Base-by-base conservation (phyloP, 2,329 filamentous ascomycete genomes). In the Penicillium fuscoglaucum region DNA sequence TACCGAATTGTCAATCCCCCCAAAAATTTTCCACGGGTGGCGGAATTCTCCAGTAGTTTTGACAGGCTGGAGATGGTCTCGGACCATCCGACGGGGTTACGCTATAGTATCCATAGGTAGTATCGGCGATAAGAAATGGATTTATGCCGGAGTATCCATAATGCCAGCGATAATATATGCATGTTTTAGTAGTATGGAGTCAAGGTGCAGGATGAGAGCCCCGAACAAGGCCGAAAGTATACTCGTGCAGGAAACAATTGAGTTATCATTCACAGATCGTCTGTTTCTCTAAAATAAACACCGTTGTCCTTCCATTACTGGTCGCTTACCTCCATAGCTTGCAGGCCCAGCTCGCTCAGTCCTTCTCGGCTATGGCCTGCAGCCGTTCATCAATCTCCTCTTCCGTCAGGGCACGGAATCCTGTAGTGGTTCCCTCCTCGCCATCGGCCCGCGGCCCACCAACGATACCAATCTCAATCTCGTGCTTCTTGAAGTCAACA, bases 401-500 rank as follows among this genome's bases (percentile, higher is more conserved):
- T 79, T 97, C 93, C 31, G 90, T 96, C 77, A 99, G 84, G 68
- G 88, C 89, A 75, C 93, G 87, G 84, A 99, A 99, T 62, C 82
- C 83, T 50, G 88, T 78, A 70, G 91, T 85, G 63, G 88, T 90
- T 65, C 91, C 91, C 75, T 96, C 90, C 79, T 90, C 84, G 66
- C 93, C 93, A 72, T 96, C 91, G 59, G 82, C 79, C 70, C 87
- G 85, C 58, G 93, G 93, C 31, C 92, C 93, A 66, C 95, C 95
- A 55, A 97, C 95, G 72, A 99, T 93, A 63, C 95, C 95, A 78
- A 99, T 91, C 81, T 99, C 95, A 76, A 99, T 88, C 83, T 99
- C 95, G 69, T 90, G 90, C 84, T 98, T 98, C 86, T 99, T 99
- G 84, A 99, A 99, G 77, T 99, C 95, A 77, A 98, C 96, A 79